Conservation (phyloP, 2,329 filamentous ascomycete genomes). For the Aureobasidium pullulans region DNA sequence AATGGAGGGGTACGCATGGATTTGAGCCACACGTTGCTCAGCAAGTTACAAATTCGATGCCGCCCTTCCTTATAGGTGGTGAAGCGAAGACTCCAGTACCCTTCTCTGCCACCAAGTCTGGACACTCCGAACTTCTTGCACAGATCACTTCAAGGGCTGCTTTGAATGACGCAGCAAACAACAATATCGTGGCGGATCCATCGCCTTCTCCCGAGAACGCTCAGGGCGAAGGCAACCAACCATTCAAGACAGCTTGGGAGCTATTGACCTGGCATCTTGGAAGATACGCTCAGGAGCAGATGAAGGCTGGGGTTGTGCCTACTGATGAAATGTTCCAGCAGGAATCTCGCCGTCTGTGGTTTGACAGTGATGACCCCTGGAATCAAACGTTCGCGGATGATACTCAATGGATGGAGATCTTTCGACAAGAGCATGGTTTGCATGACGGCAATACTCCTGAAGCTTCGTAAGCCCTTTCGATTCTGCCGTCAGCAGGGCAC, state of each 20-base stretch:
- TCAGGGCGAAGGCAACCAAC: background rate
- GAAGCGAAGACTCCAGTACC: constrained; percentile 4
- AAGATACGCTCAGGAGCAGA: constrained; percentile 10
- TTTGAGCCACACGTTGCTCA: constrained; percentile 41
- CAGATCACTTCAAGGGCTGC: constrained; percentile 5
- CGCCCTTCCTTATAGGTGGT: constrained; percentile 41
- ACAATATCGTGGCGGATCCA: background rate
- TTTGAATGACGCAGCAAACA: background rate
- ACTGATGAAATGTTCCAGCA: constrained; percentile 15
- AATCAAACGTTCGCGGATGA: constrained; percentile 14
- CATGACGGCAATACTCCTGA: background rate
- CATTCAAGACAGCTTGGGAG: constrained; percentile 33
- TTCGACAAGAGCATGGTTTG: constrained; percentile 43
- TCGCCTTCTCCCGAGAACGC: background rate
- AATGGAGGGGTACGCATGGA: constrained; percentile 50
- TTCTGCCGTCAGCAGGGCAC: too few species aligned
- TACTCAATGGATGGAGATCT: constrained; percentile 20
- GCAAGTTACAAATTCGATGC: constrained; percentile 45
- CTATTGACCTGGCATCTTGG: constrained; percentile 11
- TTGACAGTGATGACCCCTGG: constrained; percentile 14
- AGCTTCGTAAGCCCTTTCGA: background rate
- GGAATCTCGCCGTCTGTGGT: constrained; percentile 14
- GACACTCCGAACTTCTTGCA: constrained; percentile 1
- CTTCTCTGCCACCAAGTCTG: constrained; percentile 8
- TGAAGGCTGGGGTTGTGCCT: constrained; percentile 6